Conservation (phyloP, 2,329 filamentous ascomycete genomes). For the Chalara sp. region DNA sequence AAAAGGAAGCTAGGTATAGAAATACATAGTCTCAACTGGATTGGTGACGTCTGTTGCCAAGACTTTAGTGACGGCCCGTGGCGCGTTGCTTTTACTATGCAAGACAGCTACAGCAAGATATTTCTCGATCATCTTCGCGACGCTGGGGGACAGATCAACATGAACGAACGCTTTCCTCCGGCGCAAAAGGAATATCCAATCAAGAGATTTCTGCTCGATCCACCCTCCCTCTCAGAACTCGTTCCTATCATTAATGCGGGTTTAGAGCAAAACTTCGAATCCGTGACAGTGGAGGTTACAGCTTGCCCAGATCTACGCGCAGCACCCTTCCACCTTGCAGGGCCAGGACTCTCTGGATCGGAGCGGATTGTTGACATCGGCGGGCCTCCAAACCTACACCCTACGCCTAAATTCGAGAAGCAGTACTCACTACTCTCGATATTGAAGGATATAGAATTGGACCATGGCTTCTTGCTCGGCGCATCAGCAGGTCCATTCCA, state of each 20-base stretch:
- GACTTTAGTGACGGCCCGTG: too few species aligned
- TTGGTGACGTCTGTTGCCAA: too few species aligned
- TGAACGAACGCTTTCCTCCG: too few species aligned
- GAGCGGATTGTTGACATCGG: conserved; percentile 37
- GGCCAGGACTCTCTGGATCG: conserved; percentile 33
- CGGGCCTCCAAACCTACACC: conserved; percentile 35
- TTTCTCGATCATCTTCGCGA: too few species aligned
- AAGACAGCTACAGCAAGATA: too few species aligned
- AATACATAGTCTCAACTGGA: too few species aligned
- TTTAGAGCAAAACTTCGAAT: conserved; percentile 19
- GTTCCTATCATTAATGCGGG: conserved; percentile 12
- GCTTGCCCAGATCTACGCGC: conserved; percentile 31
- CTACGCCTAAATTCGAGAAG: conserved; percentile 27
- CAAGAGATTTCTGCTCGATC: not conserved
- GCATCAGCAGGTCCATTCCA: conserved; percentile 38
- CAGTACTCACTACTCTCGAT: conserved; percentile 29
- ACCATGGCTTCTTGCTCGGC: conserved; percentile 30
- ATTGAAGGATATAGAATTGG: conserved; percentile 31
- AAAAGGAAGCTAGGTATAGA: too few species aligned
- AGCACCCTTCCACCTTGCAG: conserved; percentile 32
- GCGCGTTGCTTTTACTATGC: too few species aligned
- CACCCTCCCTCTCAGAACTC: conserved; percentile 23
- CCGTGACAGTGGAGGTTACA: conserved; percentile 20
- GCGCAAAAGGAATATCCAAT: not conserved
- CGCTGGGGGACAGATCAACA: too few species aligned